Conservation (phyloP, 768 basidiomycete genomes). For the Amylocystis lapponica region DNA sequence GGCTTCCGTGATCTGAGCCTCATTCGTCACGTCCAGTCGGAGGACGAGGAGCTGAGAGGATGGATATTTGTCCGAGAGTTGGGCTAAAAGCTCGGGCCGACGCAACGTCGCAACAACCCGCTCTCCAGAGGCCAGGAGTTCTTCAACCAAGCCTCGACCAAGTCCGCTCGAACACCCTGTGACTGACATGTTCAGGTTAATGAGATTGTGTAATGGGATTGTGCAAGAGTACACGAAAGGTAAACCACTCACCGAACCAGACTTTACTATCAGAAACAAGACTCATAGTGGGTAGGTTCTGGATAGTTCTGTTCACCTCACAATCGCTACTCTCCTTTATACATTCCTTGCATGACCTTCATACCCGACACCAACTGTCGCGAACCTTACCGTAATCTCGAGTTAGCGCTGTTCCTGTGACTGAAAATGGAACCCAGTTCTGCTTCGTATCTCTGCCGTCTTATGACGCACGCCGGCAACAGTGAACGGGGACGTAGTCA, state of each 20-base stretch:
- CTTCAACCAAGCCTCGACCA: slow-evolving; percentile 25
- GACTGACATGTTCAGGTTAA: slow-evolving; percentile 14
- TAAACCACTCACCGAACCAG: slow-evolving; percentile 2
- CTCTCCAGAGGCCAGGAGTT: slow-evolving; percentile 26
- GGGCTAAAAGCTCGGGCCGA: slow-evolving; percentile 16
- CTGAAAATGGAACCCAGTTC: too few relatives aligned
- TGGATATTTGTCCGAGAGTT: slow-evolving; percentile 16
- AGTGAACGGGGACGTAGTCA: too few relatives aligned
- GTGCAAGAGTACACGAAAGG: neutral
- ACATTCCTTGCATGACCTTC: too few relatives aligned
- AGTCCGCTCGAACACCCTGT: slow-evolving; percentile 30
- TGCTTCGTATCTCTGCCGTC: too few relatives aligned
- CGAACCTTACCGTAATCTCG: too few relatives aligned
- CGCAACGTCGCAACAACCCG: slow-evolving; percentile 29
- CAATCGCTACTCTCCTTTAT: too few relatives aligned
- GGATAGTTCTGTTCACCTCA: too few relatives aligned
- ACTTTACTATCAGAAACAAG: neutral
- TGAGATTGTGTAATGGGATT: neutral
- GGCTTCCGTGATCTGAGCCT: slow-evolving; percentile 12
- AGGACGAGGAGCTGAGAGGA: slow-evolving; percentile 24
- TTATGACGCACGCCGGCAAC: too few relatives aligned
- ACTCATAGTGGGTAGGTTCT: too few relatives aligned
- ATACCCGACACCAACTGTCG: too few relatives aligned
- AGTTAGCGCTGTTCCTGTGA: too few relatives aligned
- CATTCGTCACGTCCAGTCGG: slow-evolving; percentile 26